A percentile compares a stretch with the other conserved stretches of the same genome.
Conservation (phyloP, 2,329 filamentous ascomycete genomes). For the Trichoderma koningiopsis region DNA sequence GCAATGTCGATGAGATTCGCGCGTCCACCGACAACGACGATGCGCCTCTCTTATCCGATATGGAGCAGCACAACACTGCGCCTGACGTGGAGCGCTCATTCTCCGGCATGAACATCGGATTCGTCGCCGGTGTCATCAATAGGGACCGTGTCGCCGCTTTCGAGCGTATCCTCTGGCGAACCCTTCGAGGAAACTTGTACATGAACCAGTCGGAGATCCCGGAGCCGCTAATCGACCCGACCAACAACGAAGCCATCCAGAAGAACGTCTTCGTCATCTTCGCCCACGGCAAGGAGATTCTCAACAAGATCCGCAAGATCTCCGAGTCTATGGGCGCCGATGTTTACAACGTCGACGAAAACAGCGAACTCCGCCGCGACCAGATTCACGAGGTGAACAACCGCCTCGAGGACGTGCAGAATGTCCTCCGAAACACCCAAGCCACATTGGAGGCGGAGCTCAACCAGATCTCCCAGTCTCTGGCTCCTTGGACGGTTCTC, state of each 20-base stretch:
- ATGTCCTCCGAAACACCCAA: constrained; percentile 93
- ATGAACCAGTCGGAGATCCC: constrained; percentile 99
- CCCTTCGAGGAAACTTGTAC: constrained; percentile 94
- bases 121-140: constrained; percentile 93
- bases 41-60: constrained; percentile 87
- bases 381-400: constrained; percentile 98
- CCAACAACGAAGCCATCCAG: constrained; percentile 86
- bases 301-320: constrained; percentile 98
- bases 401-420: constrained; percentile 85
- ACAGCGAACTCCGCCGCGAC: constrained; percentile 89
- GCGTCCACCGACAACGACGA: constrained; percentile 89
- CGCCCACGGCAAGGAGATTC: constrained; percentile 95
- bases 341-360: constrained; percentile 96
- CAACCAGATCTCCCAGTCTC: constrained; percentile 85
- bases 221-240: constrained; percentile 86
- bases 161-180: constrained; percentile 96
- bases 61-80: constrained; percentile 75
- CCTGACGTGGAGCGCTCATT: constrained; percentile 81
- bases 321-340: constrained; percentile 96
- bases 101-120: constrained; percentile 98
- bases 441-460: constrained; percentile 90
- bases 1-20: constrained; percentile 94
- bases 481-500: constrained; percentile 96
- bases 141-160: constrained; percentile 92
- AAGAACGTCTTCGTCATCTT: constrained; percentile 99